Conservation (phyloP, 345 rosid species). For the Citrus hindsii region DNA sequence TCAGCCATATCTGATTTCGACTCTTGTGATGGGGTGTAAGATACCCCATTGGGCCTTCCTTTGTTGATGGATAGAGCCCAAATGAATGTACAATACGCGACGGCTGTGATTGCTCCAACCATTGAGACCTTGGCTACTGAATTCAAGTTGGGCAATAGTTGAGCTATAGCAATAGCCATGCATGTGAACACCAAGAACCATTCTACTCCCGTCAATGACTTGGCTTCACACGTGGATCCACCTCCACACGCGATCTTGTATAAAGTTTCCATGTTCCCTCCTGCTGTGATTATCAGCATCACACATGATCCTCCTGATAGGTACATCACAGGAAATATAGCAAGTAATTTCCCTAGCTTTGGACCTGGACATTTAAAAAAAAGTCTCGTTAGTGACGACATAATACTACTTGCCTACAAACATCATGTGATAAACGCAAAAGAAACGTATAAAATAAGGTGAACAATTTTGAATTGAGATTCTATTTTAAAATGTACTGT, state of each 20-base stretch:
- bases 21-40: slow-evolving; percentile 7
- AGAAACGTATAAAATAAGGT: no score
- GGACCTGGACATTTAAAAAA: slow-evolving; percentile 25
- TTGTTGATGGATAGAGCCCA: slow-evolving; percentile 35
- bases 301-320: slow-evolving; percentile 58
- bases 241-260: slow-evolving; percentile 17
- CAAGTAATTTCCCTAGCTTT: slow-evolving; percentile 43
- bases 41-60: slow-evolving; percentile 17
- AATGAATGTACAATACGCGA: slow-evolving; percentile 30
- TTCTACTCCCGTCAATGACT: slow-evolving; percentile 23
- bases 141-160: slow-evolving; percentile 39
- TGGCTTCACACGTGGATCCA: slow-evolving; percentile 11
- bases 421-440: neutral
- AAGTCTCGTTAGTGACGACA: no score
- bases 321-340: slow-evolving; percentile 56
- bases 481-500: no score
- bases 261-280: slow-evolving; percentile 26
- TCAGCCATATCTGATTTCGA: slow-evolving; percentile 17
- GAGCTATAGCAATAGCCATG: slow-evolving; percentile 36
- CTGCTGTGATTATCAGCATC: slow-evolving; percentile 44
- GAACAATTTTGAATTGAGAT: neutral
- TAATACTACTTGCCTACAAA: no score
- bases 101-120: slow-evolving; percentile 33
- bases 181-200: slow-evolving; percentile 50
- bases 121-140: slow-evolving; percentile 40